Percentiles rank a stretch among this genome's conserved stretches.
phyloP scores from a whole-genome alignment of 805 yeast genomes.

The Metschnikowia noctiluminum region DNA sequence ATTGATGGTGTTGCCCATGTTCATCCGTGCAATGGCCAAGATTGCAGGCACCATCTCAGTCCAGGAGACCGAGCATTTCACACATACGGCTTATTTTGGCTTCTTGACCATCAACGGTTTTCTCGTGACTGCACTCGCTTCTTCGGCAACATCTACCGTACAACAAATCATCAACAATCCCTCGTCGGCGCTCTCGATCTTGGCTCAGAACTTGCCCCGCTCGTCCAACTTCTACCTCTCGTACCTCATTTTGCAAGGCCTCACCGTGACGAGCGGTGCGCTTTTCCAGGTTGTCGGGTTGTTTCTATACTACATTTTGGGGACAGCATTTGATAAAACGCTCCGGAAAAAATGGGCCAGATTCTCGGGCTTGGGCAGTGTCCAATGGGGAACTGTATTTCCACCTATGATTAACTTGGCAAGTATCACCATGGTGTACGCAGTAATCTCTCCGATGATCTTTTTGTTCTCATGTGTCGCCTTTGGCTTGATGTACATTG shows the following conservation, averaged over 20 bases:
- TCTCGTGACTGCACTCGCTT: constrained; percentile 65
- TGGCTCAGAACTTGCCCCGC: constrained; percentile 68
- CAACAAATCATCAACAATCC: constrained; percentile 61
- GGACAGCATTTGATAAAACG: constrained; percentile 56
- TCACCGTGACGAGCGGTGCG: constrained; percentile 61
- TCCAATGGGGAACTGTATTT: constrained; percentile 72
- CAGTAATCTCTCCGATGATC: constrained; percentile 80
- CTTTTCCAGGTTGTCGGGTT: constrained; percentile 60
- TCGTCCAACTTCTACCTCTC: constrained; percentile 72
- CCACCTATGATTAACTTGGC: constrained; percentile 74
- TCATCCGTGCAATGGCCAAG: constrained; percentile 61
- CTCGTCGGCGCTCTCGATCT: constrained; percentile 49
- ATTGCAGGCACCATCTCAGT: constrained; percentile 54
- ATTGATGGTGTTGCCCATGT: constrained; percentile 63
- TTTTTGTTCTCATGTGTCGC: constrained; percentile 69
- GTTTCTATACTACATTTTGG: constrained; percentile 55
- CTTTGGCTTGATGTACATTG: constrained; percentile 68
- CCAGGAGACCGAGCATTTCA: constrained; percentile 58
- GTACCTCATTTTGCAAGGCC: constrained; percentile 66
- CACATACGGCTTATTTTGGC: constrained; percentile 66
- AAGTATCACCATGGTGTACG: constrained; percentile 62
- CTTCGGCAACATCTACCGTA: constrained; percentile 68
- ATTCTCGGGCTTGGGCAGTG: constrained; percentile 49
- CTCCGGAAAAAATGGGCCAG: constrained; percentile 66
- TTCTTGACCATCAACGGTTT: constrained; percentile 72